These are phyloP conservation scores for Aspergillus kassunensis DNA, from an alignment of 495 filamentous ascomycete genomes.

Conservation along the genomic window DNA sequence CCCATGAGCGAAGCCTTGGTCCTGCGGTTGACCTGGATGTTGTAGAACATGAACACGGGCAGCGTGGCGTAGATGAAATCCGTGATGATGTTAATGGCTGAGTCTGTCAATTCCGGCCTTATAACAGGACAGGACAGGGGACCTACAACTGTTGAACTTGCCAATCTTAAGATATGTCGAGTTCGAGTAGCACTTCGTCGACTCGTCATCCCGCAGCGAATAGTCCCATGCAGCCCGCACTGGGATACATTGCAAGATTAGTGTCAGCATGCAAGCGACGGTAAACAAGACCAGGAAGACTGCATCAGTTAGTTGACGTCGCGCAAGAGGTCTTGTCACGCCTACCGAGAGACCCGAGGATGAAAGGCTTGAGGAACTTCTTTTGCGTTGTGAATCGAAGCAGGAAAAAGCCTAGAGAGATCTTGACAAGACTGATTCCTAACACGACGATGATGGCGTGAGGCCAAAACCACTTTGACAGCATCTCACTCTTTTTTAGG, in stretches of 20 bases:
- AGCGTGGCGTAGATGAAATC: constrained; percentile 42
- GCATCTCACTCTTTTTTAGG: background rate
- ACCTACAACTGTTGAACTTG: constrained; percentile 18
- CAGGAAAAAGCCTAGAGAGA: constrained; percentile 45
- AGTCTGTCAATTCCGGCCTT: constrained; percentile 6
- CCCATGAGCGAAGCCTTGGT: constrained; percentile 37
- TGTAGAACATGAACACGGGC: constrained; percentile 38
- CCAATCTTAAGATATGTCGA: constrained; percentile 15
- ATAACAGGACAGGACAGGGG: background rate
- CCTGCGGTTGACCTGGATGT: constrained; percentile 30
- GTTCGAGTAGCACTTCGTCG: constrained; percentile 13
- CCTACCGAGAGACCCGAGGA: constrained; percentile 26
- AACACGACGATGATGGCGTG: constrained; percentile 22
- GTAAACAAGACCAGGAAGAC: constrained; percentile 18
- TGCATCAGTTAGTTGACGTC: background rate
- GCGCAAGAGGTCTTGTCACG: too few relatives aligned
- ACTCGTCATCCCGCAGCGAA: background rate
- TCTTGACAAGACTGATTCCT: constrained; percentile 41
- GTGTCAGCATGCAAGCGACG: constrained; percentile 14
- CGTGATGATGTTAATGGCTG: constrained; percentile 38
- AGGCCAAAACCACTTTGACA: constrained; percentile 13
- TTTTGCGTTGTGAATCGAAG: constrained; percentile 33
- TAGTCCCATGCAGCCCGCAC: constrained; percentile 18
- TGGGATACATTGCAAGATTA: constrained; percentile 20
- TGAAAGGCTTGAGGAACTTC: constrained; percentile 30